phyloP scores from a whole-genome alignment of 202 grass and related monocot species.

The Carex arenaria region DNA sequence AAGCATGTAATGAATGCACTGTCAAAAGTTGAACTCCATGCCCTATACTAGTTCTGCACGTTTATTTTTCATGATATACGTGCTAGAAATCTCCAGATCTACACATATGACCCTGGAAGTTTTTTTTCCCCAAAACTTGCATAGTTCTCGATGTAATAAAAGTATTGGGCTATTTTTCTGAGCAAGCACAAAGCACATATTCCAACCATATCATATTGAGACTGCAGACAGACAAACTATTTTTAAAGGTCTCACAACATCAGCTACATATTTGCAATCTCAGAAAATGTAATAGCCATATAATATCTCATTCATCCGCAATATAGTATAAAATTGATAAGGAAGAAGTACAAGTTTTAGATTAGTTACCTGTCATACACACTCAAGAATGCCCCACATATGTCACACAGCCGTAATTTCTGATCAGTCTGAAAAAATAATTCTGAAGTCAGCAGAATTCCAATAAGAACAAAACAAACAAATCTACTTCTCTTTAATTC shows the following conservation, averaged over 20 bases:
- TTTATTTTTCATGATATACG: constrained; percentile 15
- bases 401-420: constrained; percentile 95
- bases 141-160: neutral
- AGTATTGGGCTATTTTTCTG: neutral
- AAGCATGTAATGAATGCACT: constrained; percentile 42
- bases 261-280: neutral
- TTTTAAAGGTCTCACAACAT: neutral
- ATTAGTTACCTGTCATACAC: constrained; percentile 84
- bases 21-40: constrained; percentile 68
- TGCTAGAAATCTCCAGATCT: neutral
- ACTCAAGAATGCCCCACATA: constrained; percentile 98
- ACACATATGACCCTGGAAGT: neutral
- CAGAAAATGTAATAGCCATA: neutral
- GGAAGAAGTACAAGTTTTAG: constrained; percentile 6
- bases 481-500: neutral
- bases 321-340: neutral
- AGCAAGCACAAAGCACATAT: neutral
- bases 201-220: neutral
- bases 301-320: neutral
- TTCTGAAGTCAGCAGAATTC: constrained; percentile 6
- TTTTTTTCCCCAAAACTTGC: neutral
- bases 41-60: constrained; percentile 24
- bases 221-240: neutral
- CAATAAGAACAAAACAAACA: constrained; percentile 17
- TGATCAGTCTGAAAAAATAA: constrained; percentile 77